Percentiles rank a stretch among this genome's conserved stretches.
These are phyloP conservation scores for Sarocladium kiliense DNA, from an alignment of 2,329 filamentous ascomycete species.

Conservation along the genomic window DNA sequence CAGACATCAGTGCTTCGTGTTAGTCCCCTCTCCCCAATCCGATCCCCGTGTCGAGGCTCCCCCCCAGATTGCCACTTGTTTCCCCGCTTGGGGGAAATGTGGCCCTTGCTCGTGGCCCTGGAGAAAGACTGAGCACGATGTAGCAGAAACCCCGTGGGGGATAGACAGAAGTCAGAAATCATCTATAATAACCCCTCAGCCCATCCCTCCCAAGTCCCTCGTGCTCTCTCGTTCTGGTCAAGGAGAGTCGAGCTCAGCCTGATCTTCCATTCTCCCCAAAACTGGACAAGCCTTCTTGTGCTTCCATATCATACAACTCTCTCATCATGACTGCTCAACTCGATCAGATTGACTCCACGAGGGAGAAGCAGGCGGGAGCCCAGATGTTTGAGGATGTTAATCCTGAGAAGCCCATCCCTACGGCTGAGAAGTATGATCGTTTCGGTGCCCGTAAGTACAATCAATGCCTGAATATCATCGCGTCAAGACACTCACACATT, in stretches of 20 bases:
- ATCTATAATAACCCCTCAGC: not conserved
- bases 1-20: not conserved
- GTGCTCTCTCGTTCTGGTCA: not conserved
- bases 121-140: not conserved
- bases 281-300: not conserved
- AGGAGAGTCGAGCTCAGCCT: not conserved
- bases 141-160: not conserved
- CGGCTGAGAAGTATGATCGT: constrained; percentile 3
- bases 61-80: not conserved
- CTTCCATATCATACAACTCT: not conserved
- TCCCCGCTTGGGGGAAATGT: not conserved
- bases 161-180: not conserved
- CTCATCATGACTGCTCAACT: constrained; percentile 2
- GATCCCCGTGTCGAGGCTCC: too few relatives aligned
- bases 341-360: not conserved
- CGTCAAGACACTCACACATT: not conserved
- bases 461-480: too few relatives aligned
- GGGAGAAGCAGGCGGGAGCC: not conserved
- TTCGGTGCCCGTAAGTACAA: constrained; percentile 5
- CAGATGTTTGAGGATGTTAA: constrained; percentile 5
- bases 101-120: not conserved
- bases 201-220: not conserved
- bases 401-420: constrained; percentile 6
- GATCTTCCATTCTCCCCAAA: not conserved
- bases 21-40: not conserved